Percentiles rank a stretch among this genome's conserved stretches.
Evolutionary conservation across 345 rosid genomes (phyloP).

Genomic region (Rhodomyrtus tomentosa): DNA sequence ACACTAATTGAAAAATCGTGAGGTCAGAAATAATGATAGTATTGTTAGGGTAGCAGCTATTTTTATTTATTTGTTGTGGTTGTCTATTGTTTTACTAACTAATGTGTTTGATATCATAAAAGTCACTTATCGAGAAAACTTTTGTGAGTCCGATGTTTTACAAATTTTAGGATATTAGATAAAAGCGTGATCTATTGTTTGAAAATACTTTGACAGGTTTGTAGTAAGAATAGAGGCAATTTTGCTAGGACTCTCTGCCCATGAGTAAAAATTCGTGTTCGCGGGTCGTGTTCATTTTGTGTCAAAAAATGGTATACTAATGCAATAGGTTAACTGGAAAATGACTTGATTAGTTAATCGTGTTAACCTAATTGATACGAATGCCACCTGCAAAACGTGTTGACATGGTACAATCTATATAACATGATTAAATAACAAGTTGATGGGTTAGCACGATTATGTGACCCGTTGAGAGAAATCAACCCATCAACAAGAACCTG

Average conservation of each 20-base stretch:
- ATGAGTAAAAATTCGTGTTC: not conserved
- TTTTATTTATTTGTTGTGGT: not conserved
- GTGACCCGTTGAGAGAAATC: not conserved
- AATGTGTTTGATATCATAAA: not conserved
- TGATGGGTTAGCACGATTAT: not conserved
- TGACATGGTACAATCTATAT: not conserved
- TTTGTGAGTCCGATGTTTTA: not conserved
- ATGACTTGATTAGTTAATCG: not conserved
- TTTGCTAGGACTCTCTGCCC: not conserved
- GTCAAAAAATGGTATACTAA: not conserved
- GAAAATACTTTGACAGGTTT: not conserved
- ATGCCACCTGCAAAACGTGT: rapidly evolving
- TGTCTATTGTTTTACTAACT: not conserved
- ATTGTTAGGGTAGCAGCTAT: too few species aligned
- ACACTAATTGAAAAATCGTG: too few species aligned
- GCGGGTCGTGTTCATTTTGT: not conserved
- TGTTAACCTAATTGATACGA: not conserved
- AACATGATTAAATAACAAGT: not conserved
- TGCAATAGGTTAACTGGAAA: not conserved
- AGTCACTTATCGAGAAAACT: not conserved
- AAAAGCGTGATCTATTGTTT: not conserved
- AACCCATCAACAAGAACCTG: not conserved
- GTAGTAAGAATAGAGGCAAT: not conserved
- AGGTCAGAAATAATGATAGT: too few species aligned
- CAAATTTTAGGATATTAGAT: not conserved